Conservation (phyloP, 108 stramenopile genomes). For the Cyclotella choctawhatcheeana region DNA sequence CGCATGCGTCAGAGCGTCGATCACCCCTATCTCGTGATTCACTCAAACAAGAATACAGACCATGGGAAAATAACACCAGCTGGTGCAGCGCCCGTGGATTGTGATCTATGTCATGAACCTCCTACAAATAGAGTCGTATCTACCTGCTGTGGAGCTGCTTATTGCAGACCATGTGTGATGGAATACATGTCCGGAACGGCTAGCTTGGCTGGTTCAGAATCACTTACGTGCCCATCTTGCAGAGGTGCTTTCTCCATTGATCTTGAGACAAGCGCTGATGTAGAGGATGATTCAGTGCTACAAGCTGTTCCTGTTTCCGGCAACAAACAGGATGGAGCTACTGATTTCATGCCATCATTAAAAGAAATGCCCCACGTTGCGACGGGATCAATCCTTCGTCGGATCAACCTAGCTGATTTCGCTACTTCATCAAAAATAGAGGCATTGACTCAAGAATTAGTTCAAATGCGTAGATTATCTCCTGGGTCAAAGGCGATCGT, state of each 20-base stretch:
- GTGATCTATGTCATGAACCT: conserved; percentile 84
- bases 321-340: conserved; percentile 21
- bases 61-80: conserved; percentile 4
- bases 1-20: conserved; percentile 97
- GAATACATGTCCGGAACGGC: conserved; percentile 76
- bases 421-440: conserved; percentile 96
- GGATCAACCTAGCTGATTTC: conserved; percentile 94
- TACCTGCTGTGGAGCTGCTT: conserved; percentile 78
- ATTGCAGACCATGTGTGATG: conserved; percentile 82
- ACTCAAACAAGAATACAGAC: conserved; percentile 51
- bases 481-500: conserved; percentile 97
- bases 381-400: conserved; percentile 86
- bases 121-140: conserved; percentile 78
- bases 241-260: conserved; percentile 80
- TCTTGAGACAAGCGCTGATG: conserved; percentile 64
- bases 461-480: conserved; percentile 85
- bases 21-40: conserved; percentile 96
- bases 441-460: conserved; percentile 91
- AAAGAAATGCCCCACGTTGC: conserved; percentile 77
- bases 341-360: conserved; percentile 64
- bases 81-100: conserved; percentile 53
- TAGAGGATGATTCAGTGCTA: conserved; percentile 61
- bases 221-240: conserved; percentile 79
- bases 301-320: conserved; percentile 16
- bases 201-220: conserved; percentile 37